Percentiles rank a stretch among this genome's conserved stretches.
phyloP scores from a whole-genome alignment of 208 protist species.

The Acanthamoeba rhysodes region DNA sequence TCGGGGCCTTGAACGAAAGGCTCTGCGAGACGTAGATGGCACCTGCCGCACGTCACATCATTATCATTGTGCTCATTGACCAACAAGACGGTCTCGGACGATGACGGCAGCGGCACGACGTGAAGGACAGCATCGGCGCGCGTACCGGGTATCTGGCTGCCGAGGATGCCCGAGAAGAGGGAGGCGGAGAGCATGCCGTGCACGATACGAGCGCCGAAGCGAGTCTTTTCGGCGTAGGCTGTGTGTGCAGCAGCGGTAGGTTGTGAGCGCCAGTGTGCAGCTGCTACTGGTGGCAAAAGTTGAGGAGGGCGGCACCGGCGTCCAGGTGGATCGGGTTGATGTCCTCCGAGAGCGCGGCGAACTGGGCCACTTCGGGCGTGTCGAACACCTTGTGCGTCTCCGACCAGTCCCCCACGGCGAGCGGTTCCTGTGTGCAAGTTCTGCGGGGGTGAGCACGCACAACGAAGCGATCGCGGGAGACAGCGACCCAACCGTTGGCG shows the following conservation, averaged over 20 bases:
- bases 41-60: neutral
- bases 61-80: no score
- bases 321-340: constrained; percentile 54
- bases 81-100: no score
- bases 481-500: neutral
- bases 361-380: neutral
- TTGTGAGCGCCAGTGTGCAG: neutral
- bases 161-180: constrained; percentile 55
- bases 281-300: neutral
- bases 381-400: constrained; percentile 44
- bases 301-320: neutral
- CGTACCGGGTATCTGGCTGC: constrained; percentile 34
- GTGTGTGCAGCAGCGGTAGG: neutral
- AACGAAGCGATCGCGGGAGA: neutral
- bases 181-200: constrained; percentile 52
- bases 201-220: neutral
- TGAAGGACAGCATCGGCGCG: no score
- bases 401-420: constrained; percentile 21
- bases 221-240: constrained; percentile 43
- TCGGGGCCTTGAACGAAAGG: constrained; percentile 38
- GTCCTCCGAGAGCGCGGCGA: constrained; percentile 39
- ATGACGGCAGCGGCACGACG: no score
- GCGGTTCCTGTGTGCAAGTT: neutral
- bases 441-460: neutral
- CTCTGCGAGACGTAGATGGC: constrained; percentile 70